Percentiles rank a stretch among this genome's conserved stretches.
These are phyloP conservation scores for Ochromonas danica DNA, from an alignment of 108 stramenopile species.

Conservation along the genomic window DNA sequence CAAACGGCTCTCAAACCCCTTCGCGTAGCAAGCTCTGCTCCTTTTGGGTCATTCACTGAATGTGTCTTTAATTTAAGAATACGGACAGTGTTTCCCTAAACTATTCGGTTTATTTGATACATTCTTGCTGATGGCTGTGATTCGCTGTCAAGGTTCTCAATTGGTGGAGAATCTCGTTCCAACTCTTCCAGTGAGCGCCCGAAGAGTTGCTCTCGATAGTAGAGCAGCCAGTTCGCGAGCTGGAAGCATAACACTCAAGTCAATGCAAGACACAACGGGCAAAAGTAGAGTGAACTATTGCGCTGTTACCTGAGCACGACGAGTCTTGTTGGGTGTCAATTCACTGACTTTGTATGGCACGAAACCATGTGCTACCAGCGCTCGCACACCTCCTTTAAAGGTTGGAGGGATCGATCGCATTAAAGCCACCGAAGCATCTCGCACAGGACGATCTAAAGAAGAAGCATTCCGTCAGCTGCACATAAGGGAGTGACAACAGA, in stretches of 20 bases:
- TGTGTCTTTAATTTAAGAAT: too few species aligned
- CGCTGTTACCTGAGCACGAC: constrained; percentile 74
- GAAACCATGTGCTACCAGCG: constrained; percentile 75
- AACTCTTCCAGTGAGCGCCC: constrained; percentile 81
- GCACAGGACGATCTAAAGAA: constrained; percentile 66
- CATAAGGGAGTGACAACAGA: neutral
- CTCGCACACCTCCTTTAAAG: constrained; percentile 71
- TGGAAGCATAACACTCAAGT: neutral
- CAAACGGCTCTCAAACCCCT: too few species aligned
- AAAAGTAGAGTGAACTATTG: neutral
- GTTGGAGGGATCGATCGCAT: constrained; percentile 70
- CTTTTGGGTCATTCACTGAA: too few species aligned
- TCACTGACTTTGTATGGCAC: constrained; percentile 74
- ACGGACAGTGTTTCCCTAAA: too few species aligned
- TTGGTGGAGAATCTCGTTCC: too few species aligned
- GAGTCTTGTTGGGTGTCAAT: constrained; percentile 91
- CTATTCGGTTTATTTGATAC: too few species aligned
- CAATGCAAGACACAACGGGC: neutral
- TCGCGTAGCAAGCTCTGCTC: too few species aligned
- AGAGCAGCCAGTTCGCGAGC: constrained; percentile 77
- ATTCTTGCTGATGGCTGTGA: too few species aligned
- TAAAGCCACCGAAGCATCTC: constrained; percentile 65
- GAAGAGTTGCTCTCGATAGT: constrained; percentile 76
- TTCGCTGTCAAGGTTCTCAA: too few species aligned
- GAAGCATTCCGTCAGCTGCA: neutral